Evolutionary conservation across 306 rosid genomes (phyloP).

Genomic region (Erythrophleum fordii): DNA sequence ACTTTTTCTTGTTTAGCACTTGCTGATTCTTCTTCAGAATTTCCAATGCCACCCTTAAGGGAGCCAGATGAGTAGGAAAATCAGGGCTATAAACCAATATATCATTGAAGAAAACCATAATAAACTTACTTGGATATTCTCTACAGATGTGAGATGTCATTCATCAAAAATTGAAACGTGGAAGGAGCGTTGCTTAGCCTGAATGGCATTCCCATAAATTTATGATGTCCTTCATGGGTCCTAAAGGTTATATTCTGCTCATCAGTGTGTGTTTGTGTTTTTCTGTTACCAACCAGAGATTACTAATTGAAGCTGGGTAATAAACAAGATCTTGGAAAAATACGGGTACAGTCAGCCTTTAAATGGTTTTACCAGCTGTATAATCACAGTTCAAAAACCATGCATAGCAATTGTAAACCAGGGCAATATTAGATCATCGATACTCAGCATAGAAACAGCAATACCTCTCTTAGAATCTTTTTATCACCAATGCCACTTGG

Average conservation of each 20-base stretch:
- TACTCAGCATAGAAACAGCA: conserved; percentile 35
- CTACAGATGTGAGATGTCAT: too few species aligned
- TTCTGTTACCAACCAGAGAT: conserved; percentile 13
- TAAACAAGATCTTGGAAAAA: conserved; percentile 2
- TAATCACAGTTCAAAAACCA: not conserved
- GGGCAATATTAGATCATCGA: conserved; percentile 11
- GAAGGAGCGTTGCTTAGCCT: too few species aligned
- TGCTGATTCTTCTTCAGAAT: too few species aligned
- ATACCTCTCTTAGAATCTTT: conserved; percentile 88
- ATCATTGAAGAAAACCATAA: too few species aligned
- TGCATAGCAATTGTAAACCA: conserved; percentile 2
- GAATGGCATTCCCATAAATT: too few species aligned
- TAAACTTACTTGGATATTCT: too few species aligned
- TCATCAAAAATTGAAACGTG: too few species aligned
- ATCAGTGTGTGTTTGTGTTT: not conserved
- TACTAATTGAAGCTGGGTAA: not conserved
- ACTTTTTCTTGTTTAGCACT: too few species aligned
- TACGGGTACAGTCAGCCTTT: not conserved
- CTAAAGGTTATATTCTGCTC: not conserved
- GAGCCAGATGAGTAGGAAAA: too few species aligned
- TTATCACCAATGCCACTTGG: conserved; percentile 92
- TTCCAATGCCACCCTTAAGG: too few species aligned
- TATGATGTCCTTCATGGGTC: not conserved
- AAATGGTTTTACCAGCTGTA: not conserved
- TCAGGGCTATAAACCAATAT: too few species aligned